A percentile compares a stretch with the other conserved stretches of the same genome.
phyloP scores from a whole-genome alignment of 495 filamentous ascomycete species.

The Lasiosphaeriaceae sp. region DNA sequence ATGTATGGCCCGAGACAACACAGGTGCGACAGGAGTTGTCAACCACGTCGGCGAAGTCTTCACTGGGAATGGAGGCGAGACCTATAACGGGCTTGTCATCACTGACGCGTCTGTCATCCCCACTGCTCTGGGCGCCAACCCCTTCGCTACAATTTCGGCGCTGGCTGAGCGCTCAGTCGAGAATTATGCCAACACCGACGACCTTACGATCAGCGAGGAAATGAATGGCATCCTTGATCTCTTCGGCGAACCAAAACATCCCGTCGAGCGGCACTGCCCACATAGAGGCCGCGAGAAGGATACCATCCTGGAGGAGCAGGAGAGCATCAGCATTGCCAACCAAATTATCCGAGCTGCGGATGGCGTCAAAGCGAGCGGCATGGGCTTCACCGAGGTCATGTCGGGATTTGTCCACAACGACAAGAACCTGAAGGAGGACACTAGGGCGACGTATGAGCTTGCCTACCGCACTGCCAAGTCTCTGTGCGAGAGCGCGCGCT shows the following conservation, averaged over 20 bases:
- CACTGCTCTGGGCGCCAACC: conserved; percentile 62
- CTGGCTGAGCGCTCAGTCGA: conserved; percentile 61
- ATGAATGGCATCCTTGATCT: conserved; percentile 49
- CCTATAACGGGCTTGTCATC: conserved; percentile 55
- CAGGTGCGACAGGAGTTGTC: conserved; percentile 55
- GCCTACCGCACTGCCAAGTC: conserved; percentile 51
- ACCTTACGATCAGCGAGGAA: conserved; percentile 46
- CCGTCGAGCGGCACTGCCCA: conserved; percentile 12
- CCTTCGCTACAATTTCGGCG: conserved; percentile 67
- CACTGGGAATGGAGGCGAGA: conserved; percentile 45
- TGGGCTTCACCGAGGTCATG: conserved; percentile 63
- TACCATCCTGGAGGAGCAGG: conserved; percentile 21
- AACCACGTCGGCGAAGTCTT: conserved; percentile 62
- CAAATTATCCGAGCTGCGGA: conserved; percentile 39
- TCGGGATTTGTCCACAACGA: conserved; percentile 57
- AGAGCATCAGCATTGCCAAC: conserved; percentile 33
- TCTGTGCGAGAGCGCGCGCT: conserved; percentile 51
- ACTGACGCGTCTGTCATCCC: conserved; percentile 63
- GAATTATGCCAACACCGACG: conserved; percentile 36
- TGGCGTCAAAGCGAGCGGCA: conserved; percentile 42
- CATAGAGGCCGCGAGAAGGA: conserved; percentile 7
- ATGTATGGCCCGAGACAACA: conserved; percentile 57
- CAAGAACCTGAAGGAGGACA: conserved; percentile 41
- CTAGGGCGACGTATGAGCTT: conserved; percentile 48
- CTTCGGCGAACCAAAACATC: conserved; percentile 38